Evolutionary conservation across 371 early-diverging fungal genomes (phyloP).

Genomic region (Rhizopus stolonifer): DNA sequence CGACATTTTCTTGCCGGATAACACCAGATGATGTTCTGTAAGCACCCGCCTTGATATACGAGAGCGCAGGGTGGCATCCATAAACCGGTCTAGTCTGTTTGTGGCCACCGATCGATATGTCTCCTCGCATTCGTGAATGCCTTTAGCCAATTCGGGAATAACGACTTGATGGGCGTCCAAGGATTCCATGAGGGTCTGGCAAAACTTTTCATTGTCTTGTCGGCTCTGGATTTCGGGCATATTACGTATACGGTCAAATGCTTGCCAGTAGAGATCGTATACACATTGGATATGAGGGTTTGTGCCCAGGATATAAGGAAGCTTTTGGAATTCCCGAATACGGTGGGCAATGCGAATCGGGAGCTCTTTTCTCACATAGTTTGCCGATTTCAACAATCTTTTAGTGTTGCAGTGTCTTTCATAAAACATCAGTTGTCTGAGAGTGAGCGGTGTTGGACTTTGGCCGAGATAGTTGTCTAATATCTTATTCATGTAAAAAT

Average conservation of each 20-base stretch:
- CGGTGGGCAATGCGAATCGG: conserved; percentile 87
- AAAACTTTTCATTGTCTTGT: conserved; percentile 71
- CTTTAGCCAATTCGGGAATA: conserved; percentile 81
- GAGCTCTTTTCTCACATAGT: conserved; percentile 80
- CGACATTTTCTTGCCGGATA: conserved; percentile 46
- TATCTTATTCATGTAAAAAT: conserved; percentile 78
- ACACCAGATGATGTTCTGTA: conserved; percentile 80
- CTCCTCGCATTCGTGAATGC: conserved; percentile 70
- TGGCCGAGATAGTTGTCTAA: conserved; percentile 72
- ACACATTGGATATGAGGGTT: conserved; percentile 77
- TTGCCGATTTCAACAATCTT: conserved; percentile 74
- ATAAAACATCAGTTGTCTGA: conserved; percentile 82
- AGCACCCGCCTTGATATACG: conserved; percentile 84
- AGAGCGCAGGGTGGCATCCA: conserved; percentile 74
- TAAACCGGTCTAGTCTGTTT: conserved; percentile 68
- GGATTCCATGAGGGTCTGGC: conserved; percentile 59
- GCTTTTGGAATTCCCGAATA: conserved; percentile 75
- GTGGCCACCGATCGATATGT: conserved; percentile 45
- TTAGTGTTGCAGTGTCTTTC: conserved; percentile 75
- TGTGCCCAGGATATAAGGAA: conserved; percentile 83
- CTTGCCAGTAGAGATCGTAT: conserved; percentile 80
- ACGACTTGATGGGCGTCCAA: conserved; percentile 72
- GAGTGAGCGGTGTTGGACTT: conserved; percentile 71
- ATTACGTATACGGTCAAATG: conserved; percentile 74
- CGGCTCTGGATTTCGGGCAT: conserved; percentile 61